A percentile compares a stretch with the other conserved stretches of the same genome.
These are phyloP conservation scores for Ceratocystis destructans DNA, from an alignment of 2,329 filamentous ascomycete species.

Conservation along the genomic window DNA sequence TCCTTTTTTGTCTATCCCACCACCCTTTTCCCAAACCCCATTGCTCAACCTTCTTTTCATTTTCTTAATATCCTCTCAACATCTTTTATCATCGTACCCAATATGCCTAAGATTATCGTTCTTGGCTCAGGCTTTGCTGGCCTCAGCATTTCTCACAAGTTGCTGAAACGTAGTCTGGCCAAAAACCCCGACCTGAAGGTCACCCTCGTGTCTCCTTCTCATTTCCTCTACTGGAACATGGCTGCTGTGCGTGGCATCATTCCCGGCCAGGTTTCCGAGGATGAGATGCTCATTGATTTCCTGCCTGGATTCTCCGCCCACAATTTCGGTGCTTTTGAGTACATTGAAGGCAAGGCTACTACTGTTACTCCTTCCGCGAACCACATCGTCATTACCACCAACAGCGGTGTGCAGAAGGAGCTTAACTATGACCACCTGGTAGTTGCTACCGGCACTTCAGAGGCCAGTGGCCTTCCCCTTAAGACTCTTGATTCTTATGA, in stretches of 20 bases:
- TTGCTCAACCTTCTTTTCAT: neutral
- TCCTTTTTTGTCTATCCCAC: neutral
- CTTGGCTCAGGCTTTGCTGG: conserved; percentile 37
- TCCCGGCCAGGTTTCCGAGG: conserved; percentile 33
- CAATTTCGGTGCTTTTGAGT: conserved; percentile 35
- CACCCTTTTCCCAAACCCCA: too few species aligned
- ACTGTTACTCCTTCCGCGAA: conserved; percentile 31
- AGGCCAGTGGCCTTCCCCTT: conserved; percentile 30
- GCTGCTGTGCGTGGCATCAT: conserved; percentile 37
- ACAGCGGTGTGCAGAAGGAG: conserved; percentile 25
- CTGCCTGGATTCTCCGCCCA: conserved; percentile 37
- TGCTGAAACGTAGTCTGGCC: conserved; percentile 33
- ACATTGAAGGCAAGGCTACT: conserved; percentile 37
- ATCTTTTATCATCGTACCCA: neutral
- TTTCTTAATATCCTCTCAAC: neutral
- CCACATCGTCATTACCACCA: conserved; percentile 30
- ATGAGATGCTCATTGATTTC: conserved; percentile 26
- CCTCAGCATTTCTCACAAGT: conserved; percentile 36
- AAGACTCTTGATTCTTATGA: conserved; percentile 34
- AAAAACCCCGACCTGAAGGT: conserved; percentile 32
- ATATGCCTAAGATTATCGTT: conserved; percentile 33
- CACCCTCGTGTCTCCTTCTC: conserved; percentile 34
- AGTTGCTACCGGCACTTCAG: conserved; percentile 31
- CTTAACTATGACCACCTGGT: conserved; percentile 38
- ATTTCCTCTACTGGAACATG: conserved; percentile 37